These are phyloP conservation scores for Wickerhamomyces chambardii DNA, from an alignment of 805 yeast species.

Conservation along the genomic window DNA sequence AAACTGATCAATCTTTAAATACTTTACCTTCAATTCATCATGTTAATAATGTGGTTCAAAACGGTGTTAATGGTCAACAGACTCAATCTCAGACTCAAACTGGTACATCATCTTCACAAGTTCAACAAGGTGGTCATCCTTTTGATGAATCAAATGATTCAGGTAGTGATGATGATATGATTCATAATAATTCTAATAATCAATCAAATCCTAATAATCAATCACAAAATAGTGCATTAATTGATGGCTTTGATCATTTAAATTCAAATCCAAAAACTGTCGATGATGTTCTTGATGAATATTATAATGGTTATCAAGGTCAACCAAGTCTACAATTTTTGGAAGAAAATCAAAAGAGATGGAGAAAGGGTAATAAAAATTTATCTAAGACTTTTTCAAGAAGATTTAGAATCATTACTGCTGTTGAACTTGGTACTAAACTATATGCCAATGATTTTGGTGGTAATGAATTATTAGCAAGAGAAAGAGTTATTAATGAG, in stretches of 20 bases:
- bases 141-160: background rate
- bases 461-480: constrained; percentile 10
- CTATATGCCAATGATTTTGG: constrained; percentile 11
- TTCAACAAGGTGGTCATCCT: too few species aligned
- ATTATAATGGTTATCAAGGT: constrained; percentile 16
- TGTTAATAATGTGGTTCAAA: too few species aligned
- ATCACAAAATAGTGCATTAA: background rate
- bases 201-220: too few species aligned
- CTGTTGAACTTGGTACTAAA: constrained; percentile 15
- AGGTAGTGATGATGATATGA: background rate
- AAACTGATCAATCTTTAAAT: background rate
- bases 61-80: too few species aligned
- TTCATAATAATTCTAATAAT: too few species aligned
- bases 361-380: constrained; percentile 19
- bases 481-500: constrained; percentile 13
- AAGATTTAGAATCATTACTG: constrained; percentile 16
- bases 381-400: constrained; percentile 17
- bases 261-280: constrained; percentile 17
- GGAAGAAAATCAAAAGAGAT: constrained; percentile 17
- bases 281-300: constrained; percentile 19
- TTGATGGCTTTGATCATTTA: background rate
- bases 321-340: constrained; percentile 18
- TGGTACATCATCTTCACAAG: too few species aligned
- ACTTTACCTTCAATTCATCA: too few species aligned
- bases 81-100: too few species aligned